phyloP scores from a whole-genome alignment of 495 filamentous ascomycete genomes.

The Penicillium ochrochloron region DNA sequence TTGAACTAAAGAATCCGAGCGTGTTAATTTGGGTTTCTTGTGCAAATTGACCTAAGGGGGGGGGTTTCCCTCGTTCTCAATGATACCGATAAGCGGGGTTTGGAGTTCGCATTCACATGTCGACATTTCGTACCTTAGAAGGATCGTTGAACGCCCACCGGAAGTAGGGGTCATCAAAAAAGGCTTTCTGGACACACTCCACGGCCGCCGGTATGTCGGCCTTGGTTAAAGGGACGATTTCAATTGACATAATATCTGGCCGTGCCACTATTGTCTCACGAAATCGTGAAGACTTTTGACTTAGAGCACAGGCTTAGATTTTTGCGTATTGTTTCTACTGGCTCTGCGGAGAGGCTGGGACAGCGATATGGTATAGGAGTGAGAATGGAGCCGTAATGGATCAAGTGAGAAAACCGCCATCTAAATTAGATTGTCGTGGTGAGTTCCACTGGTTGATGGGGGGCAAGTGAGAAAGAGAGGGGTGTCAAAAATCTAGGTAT shows the following conservation, averaged over 20 bases:
- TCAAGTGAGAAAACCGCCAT: slow-evolving; percentile 44
- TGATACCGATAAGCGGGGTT: neutral
- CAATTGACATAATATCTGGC: slow-evolving; percentile 54
- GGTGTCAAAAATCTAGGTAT: slow-evolving; percentile 5
- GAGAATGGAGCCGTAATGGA: slow-evolving; percentile 43
- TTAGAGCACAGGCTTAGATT: slow-evolving; percentile 31
- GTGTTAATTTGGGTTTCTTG: slow-evolving; percentile 11
- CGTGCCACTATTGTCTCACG: slow-evolving; percentile 29
- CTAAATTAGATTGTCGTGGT: slow-evolving; percentile 36
- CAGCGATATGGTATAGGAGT: slow-evolving; percentile 46
- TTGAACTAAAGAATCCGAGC: slow-evolving; percentile 49
- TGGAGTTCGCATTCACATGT: slow-evolving; percentile 7
- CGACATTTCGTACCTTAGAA: slow-evolving; percentile 48
- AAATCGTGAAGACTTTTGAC: slow-evolving; percentile 13
- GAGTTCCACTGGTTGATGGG: slow-evolving; percentile 24
- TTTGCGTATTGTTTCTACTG: slow-evolving; percentile 40
- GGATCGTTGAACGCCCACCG: slow-evolving; percentile 61
- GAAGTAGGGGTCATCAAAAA: slow-evolving; percentile 69
- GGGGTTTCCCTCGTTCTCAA: neutral
- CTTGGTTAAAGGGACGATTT: slow-evolving; percentile 58
- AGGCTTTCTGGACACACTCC: slow-evolving; percentile 61
- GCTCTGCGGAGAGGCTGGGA: slow-evolving; percentile 41
- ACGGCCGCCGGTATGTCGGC: slow-evolving; percentile 65
- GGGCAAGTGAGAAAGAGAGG: slow-evolving; percentile 6
- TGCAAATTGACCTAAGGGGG: neutral